These are phyloP conservation scores for Eucalyptus cloeziana DNA, from an alignment of 345 rosid species.

Conservation along the genomic window DNA sequence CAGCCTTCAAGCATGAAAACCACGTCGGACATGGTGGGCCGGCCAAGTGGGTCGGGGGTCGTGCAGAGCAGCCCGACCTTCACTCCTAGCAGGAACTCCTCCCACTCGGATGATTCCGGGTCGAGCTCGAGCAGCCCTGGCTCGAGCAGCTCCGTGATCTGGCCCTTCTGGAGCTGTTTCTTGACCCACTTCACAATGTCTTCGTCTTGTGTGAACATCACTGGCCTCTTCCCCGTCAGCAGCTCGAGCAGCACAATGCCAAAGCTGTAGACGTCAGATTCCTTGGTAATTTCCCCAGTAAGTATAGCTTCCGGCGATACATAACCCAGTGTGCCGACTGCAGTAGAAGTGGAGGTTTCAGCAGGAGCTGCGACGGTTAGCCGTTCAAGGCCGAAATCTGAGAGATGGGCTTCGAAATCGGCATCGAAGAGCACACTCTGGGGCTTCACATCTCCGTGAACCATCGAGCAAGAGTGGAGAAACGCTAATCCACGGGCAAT, in stretches of 20 bases:
- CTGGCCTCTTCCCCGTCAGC: conserved; percentile 78
- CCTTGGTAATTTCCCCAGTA: conserved; percentile 54
- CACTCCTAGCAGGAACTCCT: conserved; percentile 84
- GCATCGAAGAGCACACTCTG: conserved; percentile 91
- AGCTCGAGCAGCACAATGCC: conserved; percentile 85
- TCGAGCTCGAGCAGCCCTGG: conserved; percentile 91
- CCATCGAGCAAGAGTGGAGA: conserved; percentile 63
- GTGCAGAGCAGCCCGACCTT: conserved; percentile 95
- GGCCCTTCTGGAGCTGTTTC: conserved; percentile 85
- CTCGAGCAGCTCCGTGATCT: conserved; percentile 68
- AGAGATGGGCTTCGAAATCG: conserved; percentile 91
- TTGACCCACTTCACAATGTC: conserved; percentile 98
- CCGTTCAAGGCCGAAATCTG: conserved; percentile 73
- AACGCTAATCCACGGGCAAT: conserved; percentile 86
- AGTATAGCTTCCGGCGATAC: conserved; percentile 63
- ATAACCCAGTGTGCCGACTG: conserved; percentile 70
- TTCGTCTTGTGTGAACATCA: conserved; percentile 91
- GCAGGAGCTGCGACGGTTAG: conserved; percentile 35
- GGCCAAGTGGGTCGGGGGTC: conserved; percentile 72
- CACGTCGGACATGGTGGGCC: conserved; percentile 80
- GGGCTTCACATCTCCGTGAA: conserved; percentile 91
- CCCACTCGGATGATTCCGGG: conserved; percentile 98
- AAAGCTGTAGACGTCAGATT: conserved; percentile 88
- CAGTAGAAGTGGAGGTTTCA: conserved; percentile 48
- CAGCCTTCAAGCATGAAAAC: conserved; percentile 99